Evolutionary conservation across 352 stramenopile species (phyloP).

Genomic region (Hyaloperonospora arabidopsidis): DNA sequence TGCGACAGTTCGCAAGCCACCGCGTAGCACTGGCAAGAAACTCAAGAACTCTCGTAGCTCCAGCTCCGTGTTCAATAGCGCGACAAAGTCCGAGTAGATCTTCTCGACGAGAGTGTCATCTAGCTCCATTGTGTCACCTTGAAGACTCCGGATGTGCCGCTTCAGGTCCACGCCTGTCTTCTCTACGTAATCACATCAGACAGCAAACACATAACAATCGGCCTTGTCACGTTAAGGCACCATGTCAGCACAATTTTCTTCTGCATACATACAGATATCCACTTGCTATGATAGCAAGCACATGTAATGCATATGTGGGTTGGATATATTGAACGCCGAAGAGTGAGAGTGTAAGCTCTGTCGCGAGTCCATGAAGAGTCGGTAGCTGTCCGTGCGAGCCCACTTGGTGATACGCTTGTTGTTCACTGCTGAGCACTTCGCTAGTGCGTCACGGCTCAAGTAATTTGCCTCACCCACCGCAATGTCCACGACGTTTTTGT

Average conservation of each 20-base stretch:
- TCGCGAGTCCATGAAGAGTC: conserved; percentile 56
- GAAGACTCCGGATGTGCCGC: conserved; percentile 69
- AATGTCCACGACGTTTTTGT: conserved; percentile 78
- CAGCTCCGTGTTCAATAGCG: conserved; percentile 59
- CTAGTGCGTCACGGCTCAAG: conserved; percentile 60
- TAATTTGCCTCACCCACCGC: conserved; percentile 71
- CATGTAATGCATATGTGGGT: conserved; percentile 25
- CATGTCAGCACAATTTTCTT: conserved; percentile 14
- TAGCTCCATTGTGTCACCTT: conserved; percentile 66
- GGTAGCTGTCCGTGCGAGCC: conserved; percentile 83
- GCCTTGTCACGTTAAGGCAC: conserved; percentile 36
- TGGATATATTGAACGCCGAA: conserved; percentile 84
- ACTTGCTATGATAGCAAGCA: conserved; percentile 40
- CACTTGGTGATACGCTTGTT: conserved; percentile 86
- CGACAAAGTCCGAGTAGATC: conserved; percentile 77
- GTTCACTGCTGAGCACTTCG: conserved; percentile 69
- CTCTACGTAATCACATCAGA: conserved; percentile 53
- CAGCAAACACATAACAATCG: conserved; percentile 9
- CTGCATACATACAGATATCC: conserved; percentile 3
- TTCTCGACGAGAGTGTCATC: conserved; percentile 71
- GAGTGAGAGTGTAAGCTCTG: conserved; percentile 40
- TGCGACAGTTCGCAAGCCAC: conserved; percentile 71
- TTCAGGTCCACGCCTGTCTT: conserved; percentile 76
- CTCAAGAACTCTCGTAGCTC: conserved; percentile 83
- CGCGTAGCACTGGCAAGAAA: conserved; percentile 65